Base-by-base conservation (phyloP, 2,329 filamentous ascomycete genomes). In the Cordyceps cateniannulata region DNA sequence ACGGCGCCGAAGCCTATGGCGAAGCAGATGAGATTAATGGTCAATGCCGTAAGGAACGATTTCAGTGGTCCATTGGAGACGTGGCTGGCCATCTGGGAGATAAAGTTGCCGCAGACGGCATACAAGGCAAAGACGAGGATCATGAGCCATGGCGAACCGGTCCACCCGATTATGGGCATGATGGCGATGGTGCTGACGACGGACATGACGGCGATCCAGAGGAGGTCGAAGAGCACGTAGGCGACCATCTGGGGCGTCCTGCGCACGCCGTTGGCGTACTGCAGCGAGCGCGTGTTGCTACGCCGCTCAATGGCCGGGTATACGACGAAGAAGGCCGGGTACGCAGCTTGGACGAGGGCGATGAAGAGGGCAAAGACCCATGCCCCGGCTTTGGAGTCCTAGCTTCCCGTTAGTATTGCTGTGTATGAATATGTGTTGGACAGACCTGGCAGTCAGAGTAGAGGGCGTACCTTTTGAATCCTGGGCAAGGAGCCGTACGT, bases 241-340 rank as follows among this genome's bases (percentile, higher is more conserved):
- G 91, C 89, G 1, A 89, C 72, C 91, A 91, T 96, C 1, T 96
- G 77, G 1, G 91, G 89, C 1, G 86, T 76, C 1, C 87, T 85
- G 27, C 88, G 81, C 35, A 96, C 90, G 38, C 91, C 91, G 70
- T 96, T 96, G 61, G 89, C 92, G 73, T 95, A 96, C 71, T 96
- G 86, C 25, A 96, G 76, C 5, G 88, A 87, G 55, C 91, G 83
- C 47, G 96, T 89, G 62, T 90, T 88, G 57, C 85, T 79, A 3
- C 89, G 75, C 32, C 90, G 82, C 72, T 96, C 91, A 14, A 90
- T 76, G 4, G 90, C 95, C 0, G 90, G 89, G 69, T 96, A 96
- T 6, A 96, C 76, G 0, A 88, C 84, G 67, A 96, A 81, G 27
- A 87, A 88, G 9, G 85, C 83, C 16, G 79, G 79, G 1, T 88